Evolutionary conservation across 441 rosid genomes (phyloP), one percentile per base, ranked within the genome.

Genomic region (Jatropha multifida): DNA sequence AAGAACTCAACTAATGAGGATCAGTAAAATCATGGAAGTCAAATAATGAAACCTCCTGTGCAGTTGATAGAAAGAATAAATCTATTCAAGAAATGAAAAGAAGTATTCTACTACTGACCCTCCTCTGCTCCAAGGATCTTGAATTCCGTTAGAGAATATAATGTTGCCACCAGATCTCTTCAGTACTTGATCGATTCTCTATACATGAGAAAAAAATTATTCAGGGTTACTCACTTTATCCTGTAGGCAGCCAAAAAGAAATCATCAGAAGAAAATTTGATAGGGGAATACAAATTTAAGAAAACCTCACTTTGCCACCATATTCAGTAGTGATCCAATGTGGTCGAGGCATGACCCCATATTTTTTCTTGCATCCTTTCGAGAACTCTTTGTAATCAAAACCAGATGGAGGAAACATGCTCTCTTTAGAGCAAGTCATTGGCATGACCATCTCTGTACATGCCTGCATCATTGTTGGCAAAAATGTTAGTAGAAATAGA

Each of bases 371-470:
- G 85, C 95, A 90, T 26, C 69, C 78, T 71, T 73, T 86, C 26
- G 86, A 46, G 37, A 84, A 84, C 18, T 70, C 86, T 73, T 84
- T 67, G 74, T 80, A 88, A 75, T 87, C 79, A 60, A 78, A 87
- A 1, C 77, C 77, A 6, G 63, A 83, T 20, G 90, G 83, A 79
- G 90, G 90, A 72, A 92, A 88, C 94, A 92, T 92, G 81, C 93
- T 86, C 71, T 83, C 80, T 15, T 78, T 76, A 9, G 95, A 88
- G 81, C 89, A 81, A 65, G 85, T 88, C 94, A 89, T 87, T 2
- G 94, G 91, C 92, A 92, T 88, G 62, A 90, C 87, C 94, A 92
- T 92, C 89, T 92, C 95, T 3, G 92, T 89, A 74, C 94, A 92
- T 63, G 92, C 88, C 97, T 91, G 82, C 64, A 64, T 4, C 26